Conservation (phyloP, 129 eudicot genomes). For the Artemisia argyi region DNA sequence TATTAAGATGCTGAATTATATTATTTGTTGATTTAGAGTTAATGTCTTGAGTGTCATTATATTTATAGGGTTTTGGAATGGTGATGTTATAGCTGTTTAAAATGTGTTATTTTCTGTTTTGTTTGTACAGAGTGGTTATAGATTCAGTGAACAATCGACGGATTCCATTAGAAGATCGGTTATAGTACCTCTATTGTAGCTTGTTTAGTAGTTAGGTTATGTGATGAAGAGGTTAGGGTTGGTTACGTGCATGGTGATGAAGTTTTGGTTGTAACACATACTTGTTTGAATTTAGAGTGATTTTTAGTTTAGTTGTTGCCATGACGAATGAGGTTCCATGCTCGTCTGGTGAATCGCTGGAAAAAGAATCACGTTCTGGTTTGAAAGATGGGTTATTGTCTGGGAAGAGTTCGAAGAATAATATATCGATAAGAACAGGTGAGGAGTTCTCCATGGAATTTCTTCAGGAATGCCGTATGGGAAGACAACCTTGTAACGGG, state of each 20-base stretch:
- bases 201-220: constrained; percentile 13
- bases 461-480: constrained; percentile 49
- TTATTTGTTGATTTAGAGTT: neutral
- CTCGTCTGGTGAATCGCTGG: constrained; percentile 46
- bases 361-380: constrained; percentile 35
- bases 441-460: constrained; percentile 67
- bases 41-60: neutral
- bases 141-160: constrained; percentile 9
- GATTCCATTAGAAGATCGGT: neutral
- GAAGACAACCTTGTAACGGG: constrained; percentile 27
- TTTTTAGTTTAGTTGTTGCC: constrained; percentile 30
- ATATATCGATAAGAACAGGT: constrained; percentile 59
- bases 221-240: neutral
- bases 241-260: constrained; percentile 12
- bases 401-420: constrained; percentile 33
- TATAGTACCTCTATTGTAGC: neutral
- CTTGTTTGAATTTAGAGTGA: constrained; percentile 19
- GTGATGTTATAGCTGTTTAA: constrained; percentile 13
- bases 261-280: constrained; percentile 4
- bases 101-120: constrained; percentile 11
- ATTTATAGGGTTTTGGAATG: neutral
- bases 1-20: neutral
- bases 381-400: constrained; percentile 25
- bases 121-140: constrained; percentile 20
- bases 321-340: constrained; percentile 45